A percentile compares a stretch with the other conserved stretches of the same genome.
Conservation (phyloP, 2,329 filamentous ascomycete genomes). For the Cladosporium sp. region DNA sequence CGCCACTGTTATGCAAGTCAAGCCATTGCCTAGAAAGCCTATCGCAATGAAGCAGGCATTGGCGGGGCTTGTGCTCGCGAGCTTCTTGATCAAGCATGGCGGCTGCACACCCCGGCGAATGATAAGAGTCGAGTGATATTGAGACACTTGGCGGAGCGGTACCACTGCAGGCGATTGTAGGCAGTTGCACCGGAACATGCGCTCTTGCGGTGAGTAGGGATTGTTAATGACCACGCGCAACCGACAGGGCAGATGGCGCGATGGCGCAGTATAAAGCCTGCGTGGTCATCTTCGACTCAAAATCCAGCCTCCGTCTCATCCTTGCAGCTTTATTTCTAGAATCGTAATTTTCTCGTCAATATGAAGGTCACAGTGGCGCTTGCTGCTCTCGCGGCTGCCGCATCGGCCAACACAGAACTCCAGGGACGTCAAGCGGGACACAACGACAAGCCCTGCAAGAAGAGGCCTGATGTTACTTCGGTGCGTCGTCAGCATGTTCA, state of each 20-base stretch:
- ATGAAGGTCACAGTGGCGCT: slow-evolving; percentile 12
- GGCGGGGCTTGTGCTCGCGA: slow-evolving; percentile 8
- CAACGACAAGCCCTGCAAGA: slow-evolving; percentile 7
- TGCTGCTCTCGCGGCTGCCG: slow-evolving; percentile 7
- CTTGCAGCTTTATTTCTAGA: background rate
- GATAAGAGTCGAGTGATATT: background rate
- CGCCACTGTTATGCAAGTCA: slow-evolving; percentile 1
- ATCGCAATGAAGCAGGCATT: slow-evolving; percentile 7
- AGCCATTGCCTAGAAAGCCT: slow-evolving; percentile 10
- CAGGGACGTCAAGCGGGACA: slow-evolving; percentile 7
- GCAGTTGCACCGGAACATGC: background rate
- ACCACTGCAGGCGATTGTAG: background rate
- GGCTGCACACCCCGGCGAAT: background rate
- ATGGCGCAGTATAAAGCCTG: slow-evolving; percentile 3
- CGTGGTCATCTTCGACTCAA: background rate
- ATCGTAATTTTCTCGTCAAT: slow-evolving; percentile 1
- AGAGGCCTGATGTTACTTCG: slow-evolving; percentile 9
- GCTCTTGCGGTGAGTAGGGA: background rate
- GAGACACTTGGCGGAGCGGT: background rate
- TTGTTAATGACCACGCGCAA: slow-evolving; percentile 4
- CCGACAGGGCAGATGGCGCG: background rate
- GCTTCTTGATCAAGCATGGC: slow-evolving; percentile 9
- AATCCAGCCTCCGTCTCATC: background rate
- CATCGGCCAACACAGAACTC: slow-evolving; percentile 7
- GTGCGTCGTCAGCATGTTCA: background rate